Evolutionary conservation across 106 monocot species (phyloP).

Genomic region (Hemerocallis citrina): DNA sequence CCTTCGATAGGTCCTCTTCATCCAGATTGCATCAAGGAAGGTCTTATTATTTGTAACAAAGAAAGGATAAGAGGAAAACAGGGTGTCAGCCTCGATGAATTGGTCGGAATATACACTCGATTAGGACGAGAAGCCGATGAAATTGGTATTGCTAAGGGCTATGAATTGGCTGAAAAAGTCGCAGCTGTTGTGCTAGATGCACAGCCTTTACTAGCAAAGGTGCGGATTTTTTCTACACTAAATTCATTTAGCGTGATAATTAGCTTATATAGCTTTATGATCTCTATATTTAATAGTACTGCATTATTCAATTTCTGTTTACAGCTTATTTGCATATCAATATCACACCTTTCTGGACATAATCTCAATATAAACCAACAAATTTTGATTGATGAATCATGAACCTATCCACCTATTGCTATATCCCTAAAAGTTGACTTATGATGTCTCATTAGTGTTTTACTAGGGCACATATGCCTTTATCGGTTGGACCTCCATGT

Average conservation of each 20-base stretch:
- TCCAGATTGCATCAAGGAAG: conserved; percentile 54
- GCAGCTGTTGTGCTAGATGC: conserved; percentile 61
- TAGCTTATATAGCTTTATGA: not conserved
- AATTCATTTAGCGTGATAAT: not conserved
- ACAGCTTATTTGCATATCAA: not conserved
- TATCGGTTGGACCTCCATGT: too few relatives aligned
- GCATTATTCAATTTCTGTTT: not conserved
- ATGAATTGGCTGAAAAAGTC: conserved; percentile 72
- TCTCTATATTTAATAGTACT: not conserved
- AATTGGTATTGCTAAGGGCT: conserved; percentile 56
- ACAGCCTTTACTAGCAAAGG: conserved; percentile 75
- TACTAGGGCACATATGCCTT: too few relatives aligned
- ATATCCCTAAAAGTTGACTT: too few relatives aligned
- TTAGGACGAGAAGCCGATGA: conserved; percentile 78
- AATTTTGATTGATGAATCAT: not conserved
- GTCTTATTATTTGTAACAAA: conserved; percentile 70
- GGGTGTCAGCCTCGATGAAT: conserved; percentile 84
- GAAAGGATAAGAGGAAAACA: conserved; percentile 69
- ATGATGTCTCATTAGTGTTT: too few relatives aligned
- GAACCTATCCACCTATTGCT: too few relatives aligned
- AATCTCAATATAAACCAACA: not conserved
- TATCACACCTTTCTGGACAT: not conserved
- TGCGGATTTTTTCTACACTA: conserved; percentile 6
- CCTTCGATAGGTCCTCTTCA: conserved; percentile 69
- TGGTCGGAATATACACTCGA: conserved; percentile 82